phyloP scores from a whole-genome alignment of 1,284 basidiomycete species.

The Ganoderma leucocontextum region DNA sequence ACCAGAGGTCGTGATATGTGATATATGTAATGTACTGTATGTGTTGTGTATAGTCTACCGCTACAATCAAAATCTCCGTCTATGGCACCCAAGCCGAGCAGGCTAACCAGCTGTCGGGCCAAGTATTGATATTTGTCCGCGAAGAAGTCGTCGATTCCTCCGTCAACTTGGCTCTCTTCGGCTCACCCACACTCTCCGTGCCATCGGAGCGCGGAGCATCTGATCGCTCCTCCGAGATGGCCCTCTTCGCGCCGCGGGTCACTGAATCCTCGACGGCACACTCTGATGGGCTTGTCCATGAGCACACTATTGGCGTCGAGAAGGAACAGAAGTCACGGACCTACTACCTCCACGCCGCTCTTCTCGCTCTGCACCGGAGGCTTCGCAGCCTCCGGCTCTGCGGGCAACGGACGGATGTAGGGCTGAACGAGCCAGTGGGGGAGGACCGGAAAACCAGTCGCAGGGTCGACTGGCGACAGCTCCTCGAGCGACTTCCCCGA shows the following conservation, averaged over 20 bases:
- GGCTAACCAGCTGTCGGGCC: neutral
- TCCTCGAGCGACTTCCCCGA: slow-evolving; percentile 51
- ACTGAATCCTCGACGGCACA: slow-evolving; percentile 12
- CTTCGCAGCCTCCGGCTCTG: slow-evolving; percentile 26
- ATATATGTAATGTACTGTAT: neutral
- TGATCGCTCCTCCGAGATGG: slow-evolving; percentile 24
- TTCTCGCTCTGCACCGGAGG: slow-evolving; percentile 21
- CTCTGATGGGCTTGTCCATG: slow-evolving; percentile 5
- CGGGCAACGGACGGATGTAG: slow-evolving; percentile 68
- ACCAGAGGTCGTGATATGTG: neutral
- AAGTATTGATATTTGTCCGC: neutral
- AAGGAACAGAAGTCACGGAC: slow-evolving; percentile 15
- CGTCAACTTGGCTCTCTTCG: slow-evolving; percentile 33
- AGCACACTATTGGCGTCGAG: neutral
- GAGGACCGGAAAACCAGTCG: slow-evolving; percentile 65
- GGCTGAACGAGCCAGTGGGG: slow-evolving; percentile 91
- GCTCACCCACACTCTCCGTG: slow-evolving; percentile 10
- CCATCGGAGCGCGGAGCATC: slow-evolving; percentile 4
- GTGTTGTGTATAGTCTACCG: neutral
- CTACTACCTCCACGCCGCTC: slow-evolving; percentile 25
- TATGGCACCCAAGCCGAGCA: neutral
- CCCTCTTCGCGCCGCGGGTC: slow-evolving; percentile 29
- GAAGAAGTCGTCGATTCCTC: neutral
- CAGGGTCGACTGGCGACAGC: slow-evolving; percentile 56
- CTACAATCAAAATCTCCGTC: neutral